phyloP scores from a whole-genome alignment of 306 rosid species.

The Prunus fruticosa region DNA sequence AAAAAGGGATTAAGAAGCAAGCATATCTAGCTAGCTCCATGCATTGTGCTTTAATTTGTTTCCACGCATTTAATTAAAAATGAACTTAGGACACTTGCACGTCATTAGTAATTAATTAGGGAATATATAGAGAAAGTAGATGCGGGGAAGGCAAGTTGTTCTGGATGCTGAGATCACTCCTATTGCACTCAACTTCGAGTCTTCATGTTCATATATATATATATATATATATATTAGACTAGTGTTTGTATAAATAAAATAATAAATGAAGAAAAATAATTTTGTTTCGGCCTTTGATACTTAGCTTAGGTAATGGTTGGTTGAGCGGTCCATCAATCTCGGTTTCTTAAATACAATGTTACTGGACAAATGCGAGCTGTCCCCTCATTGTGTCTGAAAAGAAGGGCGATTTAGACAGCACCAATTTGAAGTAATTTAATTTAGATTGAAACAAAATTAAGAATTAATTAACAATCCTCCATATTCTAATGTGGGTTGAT shows the following conservation, averaged over 20 bases:
- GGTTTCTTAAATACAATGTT: not conserved
- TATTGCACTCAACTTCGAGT: too few relatives aligned
- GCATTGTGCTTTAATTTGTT: not conserved
- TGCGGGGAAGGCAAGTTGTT: too few relatives aligned
- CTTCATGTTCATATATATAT: too few relatives aligned
- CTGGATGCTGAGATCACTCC: too few relatives aligned
- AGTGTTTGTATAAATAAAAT: too few relatives aligned
- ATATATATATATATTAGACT: too few relatives aligned
- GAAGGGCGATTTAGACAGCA: not conserved
- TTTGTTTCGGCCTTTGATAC: not conserved
- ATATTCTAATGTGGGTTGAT: not conserved
- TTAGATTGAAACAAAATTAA: not conserved
- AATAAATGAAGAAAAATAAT: too few relatives aligned
- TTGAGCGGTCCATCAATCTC: constrained; percentile 2
- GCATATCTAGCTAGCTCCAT: not conserved
- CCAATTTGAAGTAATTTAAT: not conserved
- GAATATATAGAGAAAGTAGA: too few relatives aligned
- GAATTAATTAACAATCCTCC: not conserved
- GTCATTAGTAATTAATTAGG: not conserved
- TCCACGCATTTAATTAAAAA: not conserved
- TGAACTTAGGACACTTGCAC: not conserved
- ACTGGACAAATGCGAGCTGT: not conserved
- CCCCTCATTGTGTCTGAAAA: not conserved
- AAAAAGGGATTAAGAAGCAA: not conserved
- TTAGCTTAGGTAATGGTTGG: not conserved